Base-by-base conservation (phyloP, 441 rosid genomes). In the Eruca vesicaria region DNA sequence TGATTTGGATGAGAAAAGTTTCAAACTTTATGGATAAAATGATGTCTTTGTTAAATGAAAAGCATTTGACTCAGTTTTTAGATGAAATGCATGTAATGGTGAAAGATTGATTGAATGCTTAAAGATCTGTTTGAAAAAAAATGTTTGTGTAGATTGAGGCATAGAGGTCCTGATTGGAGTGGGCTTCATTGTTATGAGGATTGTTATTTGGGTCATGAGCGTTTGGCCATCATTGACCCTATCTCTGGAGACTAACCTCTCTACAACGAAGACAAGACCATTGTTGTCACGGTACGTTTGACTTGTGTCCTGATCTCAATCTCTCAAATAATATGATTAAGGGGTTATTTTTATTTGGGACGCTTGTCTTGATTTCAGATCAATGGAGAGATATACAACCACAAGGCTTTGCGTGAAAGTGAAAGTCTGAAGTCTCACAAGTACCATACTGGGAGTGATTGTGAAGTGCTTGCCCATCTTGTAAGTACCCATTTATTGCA, bases 161-260 rank as follows among this genome's bases (percentile, higher is more conserved):
- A 94, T 58, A 80, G 98, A 86, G 98, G 98, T 69, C 99, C 98
- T 43, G 99, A 96, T 59, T 96, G 99, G 99, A 94, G 99, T 45
- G 98, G 99, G 3, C 66, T 94, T 71, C 94, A 90, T 78, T 90
- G 93, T 76, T 74, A 83, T 66, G 88, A 68, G 50, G 86, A 89
- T 69, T 92, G 96, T 80, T 96, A 90, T 79, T 91, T 96, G 38
- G 88, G 98, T 71, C 99, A 96, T 72, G 98, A 96, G 77, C 89
- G 99, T 45, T 82, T 96, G 75, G 99, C 99, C 14, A 92, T 96
- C 62, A 69, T 96, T 31, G 99, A 96, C 78, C 98, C 99, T 12
- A 63, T 96, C 75, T 96, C 99, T 15, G 99, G 98, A 29, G 98
- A 96, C 82, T 98, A 96, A 80, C 98, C 99, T 0, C 97, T 96